Percentiles rank a stretch among this genome's conserved stretches.
Evolutionary conservation across 2,329 filamentous ascomycete species (phyloP).

Genomic region (Penicillium sp.): DNA sequence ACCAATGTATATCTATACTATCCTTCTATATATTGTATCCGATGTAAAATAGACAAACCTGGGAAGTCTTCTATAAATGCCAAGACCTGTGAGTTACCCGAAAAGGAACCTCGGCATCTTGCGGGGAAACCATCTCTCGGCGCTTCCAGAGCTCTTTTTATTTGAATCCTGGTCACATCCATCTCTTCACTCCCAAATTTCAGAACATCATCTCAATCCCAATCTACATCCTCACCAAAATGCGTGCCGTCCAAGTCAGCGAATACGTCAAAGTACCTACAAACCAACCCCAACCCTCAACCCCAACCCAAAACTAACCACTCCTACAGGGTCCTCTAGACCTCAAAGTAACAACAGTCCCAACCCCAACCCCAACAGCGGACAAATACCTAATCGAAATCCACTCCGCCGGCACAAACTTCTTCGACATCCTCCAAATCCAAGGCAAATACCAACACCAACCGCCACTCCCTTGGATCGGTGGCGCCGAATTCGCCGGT

Average conservation of each 20-base stretch:
- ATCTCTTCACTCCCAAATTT: background rate
- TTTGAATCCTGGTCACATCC: background rate
- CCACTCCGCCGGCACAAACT: conserved; percentile 85
- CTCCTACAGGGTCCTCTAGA: conserved; percentile 67
- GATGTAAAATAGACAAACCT: background rate
- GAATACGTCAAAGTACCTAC: conserved; percentile 67
- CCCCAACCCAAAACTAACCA: conserved; percentile 6
- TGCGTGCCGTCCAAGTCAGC: conserved; percentile 72
- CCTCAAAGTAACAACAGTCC: conserved; percentile 70
- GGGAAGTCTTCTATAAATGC: background rate
- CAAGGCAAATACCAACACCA: conserved; percentile 95
- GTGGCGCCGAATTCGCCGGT: conserved; percentile 84
- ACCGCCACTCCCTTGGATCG: conserved; percentile 81
- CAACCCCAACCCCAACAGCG: conserved; percentile 67
- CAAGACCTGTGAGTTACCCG: conserved; percentile 14
- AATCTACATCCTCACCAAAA: conserved; percentile 43
- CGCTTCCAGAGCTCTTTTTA: background rate
- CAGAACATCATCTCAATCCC: background rate
- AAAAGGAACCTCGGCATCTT: conserved; percentile 22
- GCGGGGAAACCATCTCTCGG: conserved; percentile 16
- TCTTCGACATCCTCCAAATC: conserved; percentile 95
- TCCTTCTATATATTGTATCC: background rate
- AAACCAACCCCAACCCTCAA: background rate
- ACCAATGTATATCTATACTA: background rate
- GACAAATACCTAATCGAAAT: conserved; percentile 84